Evolutionary conservation across 352 stramenopile species (phyloP).

Genomic region (Globisporangium recalcitrans): DNA sequence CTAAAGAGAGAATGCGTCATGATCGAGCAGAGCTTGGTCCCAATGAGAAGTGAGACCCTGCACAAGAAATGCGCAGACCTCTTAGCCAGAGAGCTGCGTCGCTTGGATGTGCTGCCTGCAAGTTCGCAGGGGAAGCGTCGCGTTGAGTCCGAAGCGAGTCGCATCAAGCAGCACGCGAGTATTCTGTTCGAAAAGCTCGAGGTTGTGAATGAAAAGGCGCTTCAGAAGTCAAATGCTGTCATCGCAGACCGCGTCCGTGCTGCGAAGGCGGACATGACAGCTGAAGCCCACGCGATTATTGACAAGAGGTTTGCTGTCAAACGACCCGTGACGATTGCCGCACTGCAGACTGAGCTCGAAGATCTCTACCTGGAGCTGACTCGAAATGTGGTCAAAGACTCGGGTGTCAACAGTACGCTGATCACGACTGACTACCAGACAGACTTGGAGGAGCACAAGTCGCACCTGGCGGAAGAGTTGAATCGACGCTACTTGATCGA

Average conservation of each 20-base stretch:
- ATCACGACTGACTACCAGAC: slow-evolving; percentile 38
- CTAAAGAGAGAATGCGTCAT: slow-evolving; percentile 48
- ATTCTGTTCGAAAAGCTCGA: slow-evolving; percentile 74
- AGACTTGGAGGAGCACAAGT: slow-evolving; percentile 63
- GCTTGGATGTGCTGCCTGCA: slow-evolving; percentile 45
- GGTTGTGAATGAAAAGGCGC: slow-evolving; percentile 65
- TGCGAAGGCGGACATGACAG: slow-evolving; percentile 57
- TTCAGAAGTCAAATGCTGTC: slow-evolving; percentile 47
- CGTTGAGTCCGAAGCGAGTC: slow-evolving; percentile 48
- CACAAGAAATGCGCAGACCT: slow-evolving; percentile 45
- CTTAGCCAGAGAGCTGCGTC: slow-evolving; percentile 37
- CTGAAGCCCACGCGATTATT: slow-evolving; percentile 52
- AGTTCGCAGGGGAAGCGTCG: slow-evolving; percentile 39
- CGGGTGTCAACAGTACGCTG: slow-evolving; percentile 26
- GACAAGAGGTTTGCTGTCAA: slow-evolving; percentile 52
- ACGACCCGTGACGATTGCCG: slow-evolving; percentile 46
- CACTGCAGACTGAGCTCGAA: slow-evolving; percentile 58
- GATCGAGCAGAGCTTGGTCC: slow-evolving; percentile 55
- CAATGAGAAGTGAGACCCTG: slow-evolving; percentile 52
- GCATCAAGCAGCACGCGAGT: slow-evolving; percentile 49
- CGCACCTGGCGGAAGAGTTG: slow-evolving; percentile 54
- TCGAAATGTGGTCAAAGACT: slow-evolving; percentile 21
- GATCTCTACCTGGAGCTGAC: slow-evolving; percentile 30
- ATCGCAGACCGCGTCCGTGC: slow-evolving; percentile 48
- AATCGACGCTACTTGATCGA: slow-evolving; percentile 75